Percentiles rank a stretch among this genome's conserved stretches.
These are phyloP conservation scores for Plasmodium vivax DNA, from an alignment of 169 alveolate species.

Conservation along the genomic window DNA sequence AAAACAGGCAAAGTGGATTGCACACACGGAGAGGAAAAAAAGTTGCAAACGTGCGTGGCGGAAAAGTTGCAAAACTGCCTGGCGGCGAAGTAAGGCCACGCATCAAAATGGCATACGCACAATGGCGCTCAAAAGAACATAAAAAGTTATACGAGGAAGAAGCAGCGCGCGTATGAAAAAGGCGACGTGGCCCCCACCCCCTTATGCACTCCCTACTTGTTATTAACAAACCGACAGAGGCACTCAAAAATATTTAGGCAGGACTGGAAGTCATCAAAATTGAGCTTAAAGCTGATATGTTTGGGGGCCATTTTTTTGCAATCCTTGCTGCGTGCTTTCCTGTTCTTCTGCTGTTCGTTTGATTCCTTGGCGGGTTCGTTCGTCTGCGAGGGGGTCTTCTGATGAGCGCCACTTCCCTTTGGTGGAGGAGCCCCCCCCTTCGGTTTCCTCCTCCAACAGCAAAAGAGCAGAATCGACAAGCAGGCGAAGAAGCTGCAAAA, in stretches of 20 bases:
- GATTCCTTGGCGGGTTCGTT: neutral
- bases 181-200: neutral
- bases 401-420: slow-evolving; percentile 2
- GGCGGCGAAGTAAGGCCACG: neutral
- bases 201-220: neutral
- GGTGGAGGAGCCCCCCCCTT: neutral
- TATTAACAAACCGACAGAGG: slow-evolving; percentile 35
- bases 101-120: neutral
- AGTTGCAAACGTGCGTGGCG: neutral
- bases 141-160: neutral
- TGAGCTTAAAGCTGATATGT: slow-evolving; percentile 23
- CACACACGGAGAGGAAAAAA: neutral
- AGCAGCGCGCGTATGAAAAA: neutral
- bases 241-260: slow-evolving; percentile 54
- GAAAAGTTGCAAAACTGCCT: neutral
- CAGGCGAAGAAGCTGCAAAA: slow-evolving; percentile 11
- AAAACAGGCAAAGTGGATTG: too few relatives aligned
- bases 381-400: neutral
- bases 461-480: neutral
- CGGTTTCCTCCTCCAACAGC: neutral
- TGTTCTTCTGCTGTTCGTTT: neutral
- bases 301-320: slow-evolving; percentile 28
- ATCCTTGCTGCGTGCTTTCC: slow-evolving; percentile 3
- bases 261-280: slow-evolving; percentile 65
- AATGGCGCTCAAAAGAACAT: neutral